Conservation (phyloP, 2,329 filamentous ascomycete genomes). For the Alternaria alternata region DNA sequence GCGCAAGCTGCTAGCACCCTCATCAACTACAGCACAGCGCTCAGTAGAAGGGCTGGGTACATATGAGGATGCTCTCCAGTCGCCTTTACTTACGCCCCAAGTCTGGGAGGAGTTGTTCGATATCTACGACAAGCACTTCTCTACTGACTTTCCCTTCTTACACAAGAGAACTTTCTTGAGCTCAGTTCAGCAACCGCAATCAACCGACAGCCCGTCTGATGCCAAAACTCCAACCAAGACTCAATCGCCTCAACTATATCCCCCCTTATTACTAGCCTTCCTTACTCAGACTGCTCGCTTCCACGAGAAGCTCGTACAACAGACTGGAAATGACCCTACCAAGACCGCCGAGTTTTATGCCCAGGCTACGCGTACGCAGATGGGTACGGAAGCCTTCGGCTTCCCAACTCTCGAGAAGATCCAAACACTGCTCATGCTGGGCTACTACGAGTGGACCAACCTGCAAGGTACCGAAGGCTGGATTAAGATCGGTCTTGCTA, state of each 20-base stretch:
- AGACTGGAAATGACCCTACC: constrained; percentile 19
- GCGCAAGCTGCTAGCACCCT: constrained; percentile 51
- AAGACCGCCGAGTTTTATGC: constrained; percentile 69
- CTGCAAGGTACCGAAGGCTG: constrained; percentile 69
- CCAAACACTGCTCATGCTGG: constrained; percentile 75
- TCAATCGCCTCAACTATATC: constrained; percentile 57
- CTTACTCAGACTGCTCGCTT: constrained; percentile 75
- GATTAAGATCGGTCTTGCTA: constrained; percentile 68
- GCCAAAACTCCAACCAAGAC: constrained; percentile 36
- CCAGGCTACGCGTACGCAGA: constrained; percentile 61
- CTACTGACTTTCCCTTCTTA: constrained; percentile 75
- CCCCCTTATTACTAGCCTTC: constrained; percentile 69
- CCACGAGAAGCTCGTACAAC: constrained; percentile 60
- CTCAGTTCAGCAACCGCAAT: constrained; percentile 23
- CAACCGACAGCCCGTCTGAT: constrained; percentile 44
- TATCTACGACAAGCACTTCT: constrained; percentile 75
- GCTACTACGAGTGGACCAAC: constrained; percentile 75
- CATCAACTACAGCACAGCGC: constrained; percentile 31
- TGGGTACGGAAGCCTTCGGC: constrained; percentile 37
- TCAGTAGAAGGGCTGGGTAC: constrained; percentile 55
- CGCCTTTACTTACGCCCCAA: constrained; percentile 67
- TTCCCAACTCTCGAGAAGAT: constrained; percentile 67
- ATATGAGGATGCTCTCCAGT: constrained; percentile 67
- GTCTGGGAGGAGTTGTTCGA: constrained; percentile 75
- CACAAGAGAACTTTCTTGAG: constrained; percentile 70